phyloP scores from a whole-genome alignment of 2,329 filamentous ascomycete genomes.

The Trichoderma afroharzianum region DNA sequence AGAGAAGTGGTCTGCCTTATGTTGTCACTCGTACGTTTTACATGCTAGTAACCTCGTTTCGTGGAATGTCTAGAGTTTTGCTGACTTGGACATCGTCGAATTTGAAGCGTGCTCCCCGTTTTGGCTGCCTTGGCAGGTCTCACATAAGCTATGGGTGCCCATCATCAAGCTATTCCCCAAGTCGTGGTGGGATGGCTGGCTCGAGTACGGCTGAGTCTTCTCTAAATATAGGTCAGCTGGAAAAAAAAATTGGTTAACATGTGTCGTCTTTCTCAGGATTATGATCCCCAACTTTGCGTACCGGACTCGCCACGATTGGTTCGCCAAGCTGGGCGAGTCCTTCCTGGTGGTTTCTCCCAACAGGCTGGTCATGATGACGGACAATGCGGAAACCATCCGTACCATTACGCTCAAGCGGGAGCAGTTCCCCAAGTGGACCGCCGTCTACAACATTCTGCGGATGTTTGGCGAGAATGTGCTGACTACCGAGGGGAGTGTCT shows the following conservation, averaged over 20 bases:
- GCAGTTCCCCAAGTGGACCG: conserved; percentile 55
- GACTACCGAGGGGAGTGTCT: conserved; percentile 63
- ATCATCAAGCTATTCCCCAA: conserved; percentile 53
- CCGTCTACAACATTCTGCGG: conserved; percentile 35
- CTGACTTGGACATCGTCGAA: background rate
- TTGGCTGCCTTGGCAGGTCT: conserved; percentile 53
- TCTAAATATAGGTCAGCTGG: background rate
- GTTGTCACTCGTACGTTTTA: conserved; percentile 48
- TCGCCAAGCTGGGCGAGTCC: conserved; percentile 57
- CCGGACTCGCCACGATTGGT: conserved; percentile 53
- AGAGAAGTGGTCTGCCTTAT: conserved; percentile 50
- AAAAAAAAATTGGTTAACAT: conserved; percentile 26
- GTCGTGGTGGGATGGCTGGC: conserved; percentile 53
- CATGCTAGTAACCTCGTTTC: background rate
- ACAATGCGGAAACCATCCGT: conserved; percentile 61
- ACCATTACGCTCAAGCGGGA: conserved; percentile 65
- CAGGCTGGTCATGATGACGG: conserved; percentile 51
- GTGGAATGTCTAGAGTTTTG: background rate
- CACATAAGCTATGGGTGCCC: conserved; percentile 51
- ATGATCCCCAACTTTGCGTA: conserved; percentile 60
- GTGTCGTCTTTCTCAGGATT: conserved; percentile 31
- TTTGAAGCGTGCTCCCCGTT: conserved; percentile 46
- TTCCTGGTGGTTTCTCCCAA: conserved; percentile 62
- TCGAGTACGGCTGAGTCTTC: conserved; percentile 47
- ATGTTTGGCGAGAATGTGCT: conserved; percentile 68